Conservation (phyloP, 1,284 basidiomycete species). For the Inonotus obliquus region DNA sequence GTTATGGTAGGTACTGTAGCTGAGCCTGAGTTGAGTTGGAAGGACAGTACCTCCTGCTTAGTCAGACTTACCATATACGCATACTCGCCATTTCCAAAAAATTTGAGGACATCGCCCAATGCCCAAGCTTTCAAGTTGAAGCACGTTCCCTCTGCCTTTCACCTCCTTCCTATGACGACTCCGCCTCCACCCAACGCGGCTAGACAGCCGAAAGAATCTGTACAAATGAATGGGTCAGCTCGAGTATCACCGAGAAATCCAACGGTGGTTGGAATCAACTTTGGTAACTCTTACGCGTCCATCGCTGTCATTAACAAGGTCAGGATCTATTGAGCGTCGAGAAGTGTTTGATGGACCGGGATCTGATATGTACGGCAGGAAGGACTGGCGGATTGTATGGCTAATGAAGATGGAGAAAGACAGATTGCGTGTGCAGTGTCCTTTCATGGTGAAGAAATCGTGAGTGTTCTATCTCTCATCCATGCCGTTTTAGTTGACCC, state of each 20-base stretch:
- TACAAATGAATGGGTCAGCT: slow-evolving; percentile 36
- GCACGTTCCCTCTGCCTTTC: neutral
- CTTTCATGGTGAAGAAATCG: slow-evolving; percentile 88
- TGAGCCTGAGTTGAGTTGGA: no score
- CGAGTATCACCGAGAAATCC: slow-evolving; percentile 34
- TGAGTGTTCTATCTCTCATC: slow-evolving; percentile 35
- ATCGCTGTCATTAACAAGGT: slow-evolving; percentile 97
- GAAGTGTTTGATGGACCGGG: neutral
- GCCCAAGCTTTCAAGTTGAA: neutral
- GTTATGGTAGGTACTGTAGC: no score
- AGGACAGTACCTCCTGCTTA: no score
- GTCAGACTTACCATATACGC: neutral
- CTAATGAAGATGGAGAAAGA: slow-evolving; percentile 97
- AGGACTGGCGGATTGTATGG: slow-evolving; percentile 88
- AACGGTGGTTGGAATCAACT: slow-evolving; percentile 88
- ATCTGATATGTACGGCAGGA: slow-evolving; percentile 46
- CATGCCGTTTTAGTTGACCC: neutral
- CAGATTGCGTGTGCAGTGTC: slow-evolving; percentile 96
- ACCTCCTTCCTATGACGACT: neutral
- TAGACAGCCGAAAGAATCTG: slow-evolving; percentile 13
- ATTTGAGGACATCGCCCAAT: neutral
- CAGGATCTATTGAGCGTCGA: slow-evolving; percentile 21
- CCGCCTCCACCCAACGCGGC: neutral
- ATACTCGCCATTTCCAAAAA: neutral
- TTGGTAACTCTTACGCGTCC: slow-evolving; percentile 93